A percentile compares a stretch with the other conserved stretches of the same genome.
These are phyloP conservation scores for Passalora sequoiae DNA, from an alignment of 2,329 filamentous ascomycete species.

Conservation along the genomic window DNA sequence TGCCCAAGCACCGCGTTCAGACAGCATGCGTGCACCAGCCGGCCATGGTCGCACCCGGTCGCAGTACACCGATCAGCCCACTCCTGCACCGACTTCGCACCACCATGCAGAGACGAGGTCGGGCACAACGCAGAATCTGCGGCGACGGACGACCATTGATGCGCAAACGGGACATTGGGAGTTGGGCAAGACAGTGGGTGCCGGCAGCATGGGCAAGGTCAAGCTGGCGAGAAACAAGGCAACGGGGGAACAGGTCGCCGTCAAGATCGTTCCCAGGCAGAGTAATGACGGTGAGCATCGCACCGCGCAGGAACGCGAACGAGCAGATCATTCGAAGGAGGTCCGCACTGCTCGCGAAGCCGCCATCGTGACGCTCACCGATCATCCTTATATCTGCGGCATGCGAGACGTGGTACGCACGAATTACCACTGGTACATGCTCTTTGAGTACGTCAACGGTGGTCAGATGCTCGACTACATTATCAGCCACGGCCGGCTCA, in stretches of 20 bases:
- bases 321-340: constrained; percentile 94
- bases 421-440: constrained; percentile 99
- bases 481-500: constrained; percentile 93
- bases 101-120: constrained; percentile 24
- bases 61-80: constrained; percentile 42
- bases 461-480: constrained; percentile 99
- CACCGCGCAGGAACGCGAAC: constrained; percentile 68
- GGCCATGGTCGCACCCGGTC: constrained; percentile 35
- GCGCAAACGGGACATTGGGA: constrained; percentile 84
- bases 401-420: constrained; percentile 93
- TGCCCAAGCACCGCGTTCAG: constrained; percentile 45
- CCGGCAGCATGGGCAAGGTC: constrained; percentile 98
- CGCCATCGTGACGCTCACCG: constrained; percentile 88
- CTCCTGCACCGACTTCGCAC: constrained; percentile 25
- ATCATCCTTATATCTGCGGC: constrained; percentile 92
- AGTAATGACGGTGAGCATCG: constrained; percentile 74
- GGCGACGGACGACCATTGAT: constrained; percentile 73
- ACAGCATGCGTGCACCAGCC: constrained; percentile 46
- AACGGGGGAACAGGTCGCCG: constrained; percentile 88
- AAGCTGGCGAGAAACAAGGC: constrained; percentile 90
- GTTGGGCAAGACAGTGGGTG: constrained; percentile 92
- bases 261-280: constrained; percentile 92
- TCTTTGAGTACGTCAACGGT: constrained; percentile 97
- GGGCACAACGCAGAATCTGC: constrained; percentile 36
- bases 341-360: constrained; percentile 91